Percentiles rank a stretch among this genome's conserved stretches.
Evolutionary conservation across 768 basidiomycete genomes (phyloP).

Genomic region (Tricholoma terreum): DNA sequence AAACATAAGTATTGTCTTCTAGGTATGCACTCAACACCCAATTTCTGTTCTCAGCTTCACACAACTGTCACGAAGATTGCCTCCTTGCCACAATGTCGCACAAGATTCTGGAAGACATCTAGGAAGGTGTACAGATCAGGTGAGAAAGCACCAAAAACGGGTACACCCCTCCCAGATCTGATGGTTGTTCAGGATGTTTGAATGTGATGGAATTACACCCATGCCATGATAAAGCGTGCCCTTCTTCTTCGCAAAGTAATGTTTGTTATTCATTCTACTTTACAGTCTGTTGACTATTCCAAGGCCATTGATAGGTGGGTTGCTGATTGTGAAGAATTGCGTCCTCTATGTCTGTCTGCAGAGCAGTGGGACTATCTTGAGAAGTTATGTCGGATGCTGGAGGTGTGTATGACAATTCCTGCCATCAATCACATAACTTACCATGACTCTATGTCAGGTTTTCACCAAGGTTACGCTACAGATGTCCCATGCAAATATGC

Average conservation of each 20-base stretch:
- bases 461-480: conserved; percentile 28
- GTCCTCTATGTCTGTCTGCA: conserved; percentile 11
- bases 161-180: background rate
- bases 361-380: conserved; percentile 21
- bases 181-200: background rate
- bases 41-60: background rate
- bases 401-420: conserved; percentile 11
- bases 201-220: background rate
- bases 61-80: background rate
- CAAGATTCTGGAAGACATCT: background rate
- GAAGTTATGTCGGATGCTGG: conserved; percentile 16
- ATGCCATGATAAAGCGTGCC: background rate
- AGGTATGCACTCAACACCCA: background rate
- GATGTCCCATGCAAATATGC: conserved; percentile 21
- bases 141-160: background rate
- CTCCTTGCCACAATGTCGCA: conserved; percentile 1
- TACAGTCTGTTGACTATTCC: background rate
- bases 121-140: background rate
- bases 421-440: background rate
- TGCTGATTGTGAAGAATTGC: conserved; percentile 12
- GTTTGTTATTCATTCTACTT: background rate
- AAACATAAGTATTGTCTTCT: background rate
- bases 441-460: conserved; percentile 13
- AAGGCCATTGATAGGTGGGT: conserved; percentile 35
- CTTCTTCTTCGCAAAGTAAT: conserved; percentile 22